Percentiles rank a stretch among this genome's conserved stretches.
Conservation (phyloP, 495 filamentous ascomycete species). For the Podospora anserina region DNA sequence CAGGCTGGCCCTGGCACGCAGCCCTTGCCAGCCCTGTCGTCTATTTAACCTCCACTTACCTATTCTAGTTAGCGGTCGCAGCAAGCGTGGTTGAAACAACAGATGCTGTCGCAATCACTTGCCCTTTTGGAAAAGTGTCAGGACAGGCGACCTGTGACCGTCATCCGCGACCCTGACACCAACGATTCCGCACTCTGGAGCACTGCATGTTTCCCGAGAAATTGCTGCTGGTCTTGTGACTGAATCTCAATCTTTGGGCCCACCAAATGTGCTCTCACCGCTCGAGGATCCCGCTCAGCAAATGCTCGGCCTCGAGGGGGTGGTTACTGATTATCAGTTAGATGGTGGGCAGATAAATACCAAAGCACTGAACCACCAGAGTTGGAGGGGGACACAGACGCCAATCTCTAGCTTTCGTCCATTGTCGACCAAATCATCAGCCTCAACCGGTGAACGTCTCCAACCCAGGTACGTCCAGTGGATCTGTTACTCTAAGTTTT, state of each 20-base stretch:
- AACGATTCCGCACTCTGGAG: constrained; percentile 12
- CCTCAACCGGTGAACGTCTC: not conserved
- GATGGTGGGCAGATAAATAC: constrained; percentile 11
- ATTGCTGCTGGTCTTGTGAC: constrained; percentile 25
- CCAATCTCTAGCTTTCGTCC: not conserved
- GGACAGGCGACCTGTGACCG: constrained; percentile 3
- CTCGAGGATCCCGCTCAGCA: constrained; percentile 13
- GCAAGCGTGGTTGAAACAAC: constrained; percentile 4
- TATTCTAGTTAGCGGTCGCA: constrained; percentile 8
- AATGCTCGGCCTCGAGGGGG: constrained; percentile 2
- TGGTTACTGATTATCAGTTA: constrained; percentile 6
- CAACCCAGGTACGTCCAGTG: not conserved
- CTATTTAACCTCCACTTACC: constrained; percentile 12
- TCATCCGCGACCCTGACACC: constrained; percentile 14
- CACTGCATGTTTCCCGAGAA: constrained; percentile 15
- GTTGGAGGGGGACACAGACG: not conserved
- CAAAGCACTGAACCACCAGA: not conserved
- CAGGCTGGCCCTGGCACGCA: constrained; percentile 3
- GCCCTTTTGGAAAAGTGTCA: constrained; percentile 17
- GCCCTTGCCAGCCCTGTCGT: constrained; percentile 12
- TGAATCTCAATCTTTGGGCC: constrained; percentile 20
- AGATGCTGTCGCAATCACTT: constrained; percentile 6
- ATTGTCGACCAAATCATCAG: not conserved
- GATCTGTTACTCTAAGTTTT: not conserved
- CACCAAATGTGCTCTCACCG: constrained; percentile 21